These are phyloP conservation scores for Amylocarpus encephaloides DNA, from an alignment of 2,329 filamentous ascomycete genomes.

Conservation along the genomic window DNA sequence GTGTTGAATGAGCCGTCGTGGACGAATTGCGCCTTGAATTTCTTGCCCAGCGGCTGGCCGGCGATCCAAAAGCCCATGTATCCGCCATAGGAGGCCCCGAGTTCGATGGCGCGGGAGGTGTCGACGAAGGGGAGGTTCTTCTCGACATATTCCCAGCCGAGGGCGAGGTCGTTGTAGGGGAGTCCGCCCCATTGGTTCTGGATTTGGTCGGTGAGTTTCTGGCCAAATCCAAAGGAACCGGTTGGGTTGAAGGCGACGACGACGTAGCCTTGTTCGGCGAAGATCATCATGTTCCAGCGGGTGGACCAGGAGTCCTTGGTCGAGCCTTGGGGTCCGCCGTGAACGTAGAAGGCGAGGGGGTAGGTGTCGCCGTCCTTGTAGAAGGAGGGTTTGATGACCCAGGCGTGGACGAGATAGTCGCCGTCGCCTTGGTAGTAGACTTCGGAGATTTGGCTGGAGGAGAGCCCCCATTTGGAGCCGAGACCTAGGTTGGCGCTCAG, in stretches of 20 bases:
- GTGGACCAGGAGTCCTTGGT: constrained; percentile 73
- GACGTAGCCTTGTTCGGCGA: constrained; percentile 79
- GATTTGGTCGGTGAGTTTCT: constrained; percentile 55
- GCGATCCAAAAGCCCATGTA: constrained; percentile 88
- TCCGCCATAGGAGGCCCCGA: constrained; percentile 67
- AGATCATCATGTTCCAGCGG: constrained; percentile 78
- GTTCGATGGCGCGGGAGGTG: constrained; percentile 57
- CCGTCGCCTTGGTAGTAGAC: constrained; percentile 22
- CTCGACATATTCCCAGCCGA: constrained; percentile 66
- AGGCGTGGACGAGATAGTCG: constrained; percentile 32
- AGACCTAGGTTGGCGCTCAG: constrained; percentile 18
- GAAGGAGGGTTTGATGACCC: constrained; percentile 58
- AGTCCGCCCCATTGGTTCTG: constrained; percentile 41
- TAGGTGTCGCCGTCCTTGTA: constrained; percentile 48
- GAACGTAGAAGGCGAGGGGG: constrained; percentile 38
- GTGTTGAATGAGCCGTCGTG: constrained; percentile 21
- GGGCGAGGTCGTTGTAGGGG: constrained; percentile 74
- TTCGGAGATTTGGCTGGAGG: constrained; percentile 19
- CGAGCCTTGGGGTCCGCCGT: constrained; percentile 73
- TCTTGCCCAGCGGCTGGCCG: constrained; percentile 69
- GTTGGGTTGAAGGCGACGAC: constrained; percentile 75
- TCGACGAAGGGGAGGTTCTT: constrained; percentile 61
- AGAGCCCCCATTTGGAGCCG: constrained; percentile 17
- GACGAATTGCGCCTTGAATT: constrained; percentile 65
- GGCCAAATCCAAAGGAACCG: constrained; percentile 73